Evolutionary conservation across 495 filamentous ascomycete genomes (phyloP).

Genomic region (Cairneyella variabilis): DNA sequence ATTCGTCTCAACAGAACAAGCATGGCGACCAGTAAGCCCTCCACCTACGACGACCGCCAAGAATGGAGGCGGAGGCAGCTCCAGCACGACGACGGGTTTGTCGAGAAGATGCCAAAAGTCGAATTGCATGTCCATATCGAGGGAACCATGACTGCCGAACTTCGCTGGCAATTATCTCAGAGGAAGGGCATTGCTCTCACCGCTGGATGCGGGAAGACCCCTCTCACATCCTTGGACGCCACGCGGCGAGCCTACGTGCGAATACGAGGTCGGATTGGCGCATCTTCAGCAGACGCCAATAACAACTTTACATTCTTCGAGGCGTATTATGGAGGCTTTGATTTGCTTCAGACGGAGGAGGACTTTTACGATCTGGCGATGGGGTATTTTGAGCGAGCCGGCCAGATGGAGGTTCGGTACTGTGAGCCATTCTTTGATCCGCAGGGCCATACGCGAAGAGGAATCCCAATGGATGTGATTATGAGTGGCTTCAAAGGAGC

Average conservation of each 20-base stretch:
- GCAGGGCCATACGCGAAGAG: constrained; percentile 63
- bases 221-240: constrained; percentile 1
- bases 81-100: constrained; percentile 1
- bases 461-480: constrained; percentile 54
- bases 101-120: constrained; percentile 55
- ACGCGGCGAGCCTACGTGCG: constrained; percentile 1
- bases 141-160: constrained; percentile 59
- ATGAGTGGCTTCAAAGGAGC: constrained; percentile 57
- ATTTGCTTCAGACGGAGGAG: constrained; percentile 47
- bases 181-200: constrained; percentile 58
- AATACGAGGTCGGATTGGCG: constrained; percentile 1
- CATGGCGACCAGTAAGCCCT: too few relatives aligned
- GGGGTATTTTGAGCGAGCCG: constrained; percentile 62
- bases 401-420: constrained; percentile 60
- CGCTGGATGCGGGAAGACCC: background rate
- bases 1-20: too few relatives aligned
- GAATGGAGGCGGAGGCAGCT: too few relatives aligned
- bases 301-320: constrained; percentile 46
- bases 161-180: constrained; percentile 63
- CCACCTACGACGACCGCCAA: too few relatives aligned
- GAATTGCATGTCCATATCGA: constrained; percentile 78
- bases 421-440: constrained; percentile 79
- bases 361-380: constrained; percentile 72
- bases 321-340: constrained; percentile 74
- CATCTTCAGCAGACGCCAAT: background rate